Conservation (phyloP, 1,139 yeast species). For the Ogataea hybrid region DNA sequence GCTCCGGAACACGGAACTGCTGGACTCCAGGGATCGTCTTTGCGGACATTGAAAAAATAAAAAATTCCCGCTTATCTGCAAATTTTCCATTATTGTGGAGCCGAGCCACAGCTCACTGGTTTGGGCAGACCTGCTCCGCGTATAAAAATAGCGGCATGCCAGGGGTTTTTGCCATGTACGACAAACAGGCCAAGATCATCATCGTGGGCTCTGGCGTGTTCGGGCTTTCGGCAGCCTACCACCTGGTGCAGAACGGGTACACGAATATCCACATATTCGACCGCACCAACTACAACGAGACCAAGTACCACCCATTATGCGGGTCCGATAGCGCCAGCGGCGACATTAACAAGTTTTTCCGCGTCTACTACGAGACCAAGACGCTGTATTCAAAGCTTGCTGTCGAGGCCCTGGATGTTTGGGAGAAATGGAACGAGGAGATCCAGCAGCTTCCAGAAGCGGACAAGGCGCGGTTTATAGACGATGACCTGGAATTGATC, state of each 20-base stretch:
- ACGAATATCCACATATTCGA: constrained; percentile 33
- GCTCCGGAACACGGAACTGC: constrained; percentile 15
- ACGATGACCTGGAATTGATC: constrained; percentile 17
- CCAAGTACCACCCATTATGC: constrained; percentile 23
- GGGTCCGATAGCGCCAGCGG: constrained; percentile 42
- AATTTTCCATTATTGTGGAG: background rate
- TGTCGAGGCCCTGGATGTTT: constrained; percentile 35
- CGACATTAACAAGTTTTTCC: constrained; percentile 41
- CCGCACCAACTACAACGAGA: constrained; percentile 28
- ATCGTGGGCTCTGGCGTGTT: constrained; percentile 43
- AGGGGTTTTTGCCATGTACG: background rate
- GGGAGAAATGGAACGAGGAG: constrained; percentile 33
- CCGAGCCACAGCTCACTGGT: background rate
- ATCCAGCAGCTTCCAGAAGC: constrained; percentile 18
- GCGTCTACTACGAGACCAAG: constrained; percentile 28
- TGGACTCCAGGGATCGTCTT: constrained; percentile 15
- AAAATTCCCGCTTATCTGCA: background rate
- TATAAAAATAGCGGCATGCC: background rate
- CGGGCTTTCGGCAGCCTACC: constrained; percentile 40
- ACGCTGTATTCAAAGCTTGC: constrained; percentile 35
- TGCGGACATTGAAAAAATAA: background rate
- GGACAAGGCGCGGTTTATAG: constrained; percentile 20
- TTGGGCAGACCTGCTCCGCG: background rate
- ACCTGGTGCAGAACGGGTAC: constrained; percentile 27
- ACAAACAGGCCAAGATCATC: constrained; percentile 28